Conservation (phyloP, 495 filamentous ascomycete genomes). For the Talaromyces stipitatus region DNA sequence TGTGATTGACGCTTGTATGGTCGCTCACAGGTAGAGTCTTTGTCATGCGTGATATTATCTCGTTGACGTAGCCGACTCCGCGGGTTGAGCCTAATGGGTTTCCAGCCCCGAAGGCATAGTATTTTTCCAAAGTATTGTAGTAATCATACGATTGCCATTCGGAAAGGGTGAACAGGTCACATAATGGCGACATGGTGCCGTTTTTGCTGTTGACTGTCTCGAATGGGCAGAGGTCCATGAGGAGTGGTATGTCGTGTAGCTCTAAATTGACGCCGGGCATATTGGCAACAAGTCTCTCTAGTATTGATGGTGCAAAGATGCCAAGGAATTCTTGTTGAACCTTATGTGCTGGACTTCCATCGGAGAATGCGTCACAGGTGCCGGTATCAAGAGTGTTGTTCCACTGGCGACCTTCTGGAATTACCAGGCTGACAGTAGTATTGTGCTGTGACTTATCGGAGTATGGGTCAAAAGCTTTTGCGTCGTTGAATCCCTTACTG, state of each 20-base stretch:
- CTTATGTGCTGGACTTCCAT: conserved; percentile 33
- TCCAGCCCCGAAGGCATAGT: conserved; percentile 69
- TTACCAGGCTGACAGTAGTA: conserved; percentile 53
- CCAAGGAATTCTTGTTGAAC: conserved; percentile 46
- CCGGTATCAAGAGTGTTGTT: conserved; percentile 77
- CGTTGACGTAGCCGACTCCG: conserved; percentile 78
- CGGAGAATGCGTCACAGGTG: conserved; percentile 55
- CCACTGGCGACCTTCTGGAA: conserved; percentile 50
- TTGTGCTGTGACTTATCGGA: conserved; percentile 25
- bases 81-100: conserved; percentile 72
- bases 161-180: conserved; percentile 54
- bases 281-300: conserved; percentile 49
- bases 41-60: conserved; percentile 75
- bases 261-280: conserved; percentile 56
- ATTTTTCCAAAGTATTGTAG: conserved; percentile 67
- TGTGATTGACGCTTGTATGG: conserved; percentile 62
- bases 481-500: conserved; percentile 59
- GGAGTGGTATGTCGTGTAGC: conserved; percentile 45
- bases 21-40: conserved; percentile 52
- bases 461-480: conserved; percentile 37
- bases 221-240: conserved; percentile 87
- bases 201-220: conserved; percentile 51
- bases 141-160: conserved; percentile 77
- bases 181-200: conserved; percentile 52
- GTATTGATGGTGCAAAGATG: conserved; percentile 55